These are phyloP conservation scores for Candida incommunis DNA, from an alignment of 805 yeast genomes.

Conservation along the genomic window DNA sequence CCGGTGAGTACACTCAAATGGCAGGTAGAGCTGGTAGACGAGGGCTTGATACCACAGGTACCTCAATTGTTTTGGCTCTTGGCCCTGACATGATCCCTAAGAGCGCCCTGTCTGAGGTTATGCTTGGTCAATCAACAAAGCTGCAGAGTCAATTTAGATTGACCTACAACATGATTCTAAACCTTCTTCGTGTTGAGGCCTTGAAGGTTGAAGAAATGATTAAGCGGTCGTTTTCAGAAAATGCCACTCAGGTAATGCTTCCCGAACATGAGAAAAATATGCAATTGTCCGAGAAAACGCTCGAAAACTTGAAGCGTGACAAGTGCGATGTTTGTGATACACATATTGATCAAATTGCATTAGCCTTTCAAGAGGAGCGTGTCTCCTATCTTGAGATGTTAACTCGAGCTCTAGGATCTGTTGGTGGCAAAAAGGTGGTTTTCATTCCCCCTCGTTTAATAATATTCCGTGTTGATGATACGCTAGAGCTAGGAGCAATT, in stretches of 20 bases:
- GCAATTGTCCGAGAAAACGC: constrained; percentile 33
- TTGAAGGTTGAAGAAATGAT: constrained; percentile 97
- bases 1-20: constrained; percentile 98
- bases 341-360: background rate
- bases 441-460: background rate
- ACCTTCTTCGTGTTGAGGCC: constrained; percentile 84
- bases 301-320: constrained; percentile 33
- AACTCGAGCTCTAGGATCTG: background rate
- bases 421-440: background rate
- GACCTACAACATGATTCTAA: constrained; percentile 88
- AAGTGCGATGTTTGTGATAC: background rate
- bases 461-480: background rate
- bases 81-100: constrained; percentile 20
- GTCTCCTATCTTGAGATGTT: background rate
- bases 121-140: constrained; percentile 82
- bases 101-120: constrained; percentile 57
- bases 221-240: constrained; percentile 88
- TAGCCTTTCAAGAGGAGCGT: background rate
- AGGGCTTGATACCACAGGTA: constrained; percentile 87
- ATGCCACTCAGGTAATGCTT: constrained; percentile 65
- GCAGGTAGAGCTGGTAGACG: constrained; percentile 98
- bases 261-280: constrained; percentile 75
- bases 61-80: constrained; percentile 77
- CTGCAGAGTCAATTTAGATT: constrained; percentile 83
- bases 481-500: background rate